Percentiles rank a stretch among this genome's conserved stretches.
Conservation (phyloP, 2,329 filamentous ascomycete genomes). For the Nigrospora sphaerica region DNA sequence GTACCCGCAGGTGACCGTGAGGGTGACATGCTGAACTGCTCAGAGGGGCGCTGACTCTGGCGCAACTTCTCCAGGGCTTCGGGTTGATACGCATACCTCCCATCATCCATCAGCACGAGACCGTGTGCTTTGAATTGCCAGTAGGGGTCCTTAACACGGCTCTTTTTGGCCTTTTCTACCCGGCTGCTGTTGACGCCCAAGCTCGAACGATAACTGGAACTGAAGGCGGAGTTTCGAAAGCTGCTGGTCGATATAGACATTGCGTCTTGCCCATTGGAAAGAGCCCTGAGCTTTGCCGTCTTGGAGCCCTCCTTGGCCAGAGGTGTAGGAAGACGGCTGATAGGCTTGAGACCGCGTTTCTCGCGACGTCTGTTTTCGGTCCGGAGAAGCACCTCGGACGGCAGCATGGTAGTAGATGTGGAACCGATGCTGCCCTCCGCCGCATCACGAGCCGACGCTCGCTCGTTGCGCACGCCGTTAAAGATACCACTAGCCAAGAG, state of each 20-base stretch:
- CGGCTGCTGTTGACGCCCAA: slow-evolving; percentile 23
- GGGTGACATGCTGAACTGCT: slow-evolving; percentile 7
- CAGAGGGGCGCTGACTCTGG: slow-evolving; percentile 30
- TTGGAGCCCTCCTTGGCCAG: slow-evolving; percentile 19
- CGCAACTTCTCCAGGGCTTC: slow-evolving; percentile 38
- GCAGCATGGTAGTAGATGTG: slow-evolving; percentile 4
- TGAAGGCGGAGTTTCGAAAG: slow-evolving; percentile 22
- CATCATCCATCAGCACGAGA: slow-evolving; percentile 44
- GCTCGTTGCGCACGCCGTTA: slow-evolving; percentile 16
- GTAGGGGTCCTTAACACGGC: slow-evolving; percentile 23
- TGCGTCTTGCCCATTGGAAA: slow-evolving; percentile 16
- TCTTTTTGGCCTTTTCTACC: slow-evolving; percentile 18
- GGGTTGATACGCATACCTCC: slow-evolving; percentile 45
- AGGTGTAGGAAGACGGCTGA: neutral
- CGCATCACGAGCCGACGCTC: slow-evolving; percentile 15
- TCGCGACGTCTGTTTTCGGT: slow-evolving; percentile 20
- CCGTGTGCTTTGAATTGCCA: slow-evolving; percentile 27
- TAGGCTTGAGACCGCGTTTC: slow-evolving; percentile 14
- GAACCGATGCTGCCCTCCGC: slow-evolving; percentile 10
- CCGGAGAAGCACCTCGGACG: slow-evolving; percentile 14
- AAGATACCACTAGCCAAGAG: slow-evolving; percentile 20
- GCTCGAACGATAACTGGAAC: slow-evolving; percentile 25
- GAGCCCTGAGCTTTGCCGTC: slow-evolving; percentile 20
- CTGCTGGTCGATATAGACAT: slow-evolving; percentile 20
- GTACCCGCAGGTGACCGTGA: slow-evolving; percentile 9